phyloP scores from a whole-genome alignment of 2,329 filamentous ascomycete species.

The Exophiala spinifera region DNA sequence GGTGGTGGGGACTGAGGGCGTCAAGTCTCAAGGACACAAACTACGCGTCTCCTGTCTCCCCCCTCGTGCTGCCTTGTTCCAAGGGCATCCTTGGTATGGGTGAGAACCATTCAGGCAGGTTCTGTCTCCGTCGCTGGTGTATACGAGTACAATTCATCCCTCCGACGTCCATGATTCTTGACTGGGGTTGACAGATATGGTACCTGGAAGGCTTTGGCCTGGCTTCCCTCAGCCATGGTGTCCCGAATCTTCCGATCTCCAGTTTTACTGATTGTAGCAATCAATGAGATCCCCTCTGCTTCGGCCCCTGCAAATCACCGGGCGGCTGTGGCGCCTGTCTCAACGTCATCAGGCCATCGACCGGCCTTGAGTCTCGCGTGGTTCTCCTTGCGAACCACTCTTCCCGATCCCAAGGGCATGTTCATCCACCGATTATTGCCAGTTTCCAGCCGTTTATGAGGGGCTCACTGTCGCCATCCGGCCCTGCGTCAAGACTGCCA shows the following conservation, averaged over 20 bases:
- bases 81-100: too few relatives aligned
- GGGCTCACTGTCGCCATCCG: too few relatives aligned
- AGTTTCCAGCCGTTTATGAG: too few relatives aligned
- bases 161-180: background rate
- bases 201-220: background rate
- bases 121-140: too few relatives aligned
- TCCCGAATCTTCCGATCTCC: background rate
- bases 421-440: background rate
- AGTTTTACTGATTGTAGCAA: background rate
- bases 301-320: background rate
- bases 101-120: too few relatives aligned
- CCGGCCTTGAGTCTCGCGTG: background rate
- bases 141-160: too few relatives aligned
- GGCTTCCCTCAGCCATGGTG: background rate
- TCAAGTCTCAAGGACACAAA: background rate
- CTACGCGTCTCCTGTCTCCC: background rate
- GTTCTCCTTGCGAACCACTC: background rate
- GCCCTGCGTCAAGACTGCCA: conserved; percentile 2
- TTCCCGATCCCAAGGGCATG: background rate
- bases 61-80: too few relatives aligned
- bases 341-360: conserved; percentile 1
- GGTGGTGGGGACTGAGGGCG: background rate
- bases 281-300: background rate
- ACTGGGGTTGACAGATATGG: background rate
- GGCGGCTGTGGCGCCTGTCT: conserved; percentile 1